Evolutionary conservation across 2,329 filamentous ascomycete genomes (phyloP).

Genomic region (Hortaea werneckii): DNA sequence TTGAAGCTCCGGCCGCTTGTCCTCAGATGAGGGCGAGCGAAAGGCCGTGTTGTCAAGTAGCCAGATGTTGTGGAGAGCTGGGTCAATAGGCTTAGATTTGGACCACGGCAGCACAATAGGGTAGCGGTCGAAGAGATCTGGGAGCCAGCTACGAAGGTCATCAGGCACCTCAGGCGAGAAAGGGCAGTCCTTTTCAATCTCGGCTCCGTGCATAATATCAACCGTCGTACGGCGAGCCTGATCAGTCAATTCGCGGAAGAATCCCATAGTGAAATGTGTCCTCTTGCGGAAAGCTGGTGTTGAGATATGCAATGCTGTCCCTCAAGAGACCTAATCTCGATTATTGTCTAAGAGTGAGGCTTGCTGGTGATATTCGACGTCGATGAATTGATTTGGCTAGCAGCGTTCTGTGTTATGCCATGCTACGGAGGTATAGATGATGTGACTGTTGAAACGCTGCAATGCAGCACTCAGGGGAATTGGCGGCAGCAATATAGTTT

Average conservation of each 20-base stretch:
- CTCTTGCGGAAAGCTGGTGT: background rate
- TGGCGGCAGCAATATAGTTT: too few relatives aligned
- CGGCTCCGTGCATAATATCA: conserved; percentile 14
- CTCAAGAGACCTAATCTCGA: background rate
- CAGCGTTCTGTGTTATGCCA: background rate
- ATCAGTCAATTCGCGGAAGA: conserved; percentile 17
- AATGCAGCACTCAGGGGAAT: too few relatives aligned
- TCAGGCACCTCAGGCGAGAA: conserved; percentile 24
- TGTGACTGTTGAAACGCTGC: too few relatives aligned
- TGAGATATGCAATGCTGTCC: background rate
- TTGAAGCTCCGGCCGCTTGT: conserved; percentile 12
- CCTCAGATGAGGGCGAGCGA: conserved; percentile 31
- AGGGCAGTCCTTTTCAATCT: conserved; percentile 19
- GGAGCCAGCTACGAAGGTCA: conserved; percentile 21
- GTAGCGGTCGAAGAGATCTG: conserved; percentile 26
- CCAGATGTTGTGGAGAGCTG: conserved; percentile 68
- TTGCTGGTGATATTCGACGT: background rate
- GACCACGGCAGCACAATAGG: conserved; percentile 45
- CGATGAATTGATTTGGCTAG: background rate
- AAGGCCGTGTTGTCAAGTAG: conserved; percentile 84
- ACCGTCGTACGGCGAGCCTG: conserved; percentile 19
- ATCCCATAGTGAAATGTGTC: conserved; percentile 10
- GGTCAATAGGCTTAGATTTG: conserved; percentile 37
- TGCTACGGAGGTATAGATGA: background rate
- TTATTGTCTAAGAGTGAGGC: background rate